phyloP scores from a whole-genome alignment of 441 rosid genomes.

The Pelargonium myrrhifolium region DNA sequence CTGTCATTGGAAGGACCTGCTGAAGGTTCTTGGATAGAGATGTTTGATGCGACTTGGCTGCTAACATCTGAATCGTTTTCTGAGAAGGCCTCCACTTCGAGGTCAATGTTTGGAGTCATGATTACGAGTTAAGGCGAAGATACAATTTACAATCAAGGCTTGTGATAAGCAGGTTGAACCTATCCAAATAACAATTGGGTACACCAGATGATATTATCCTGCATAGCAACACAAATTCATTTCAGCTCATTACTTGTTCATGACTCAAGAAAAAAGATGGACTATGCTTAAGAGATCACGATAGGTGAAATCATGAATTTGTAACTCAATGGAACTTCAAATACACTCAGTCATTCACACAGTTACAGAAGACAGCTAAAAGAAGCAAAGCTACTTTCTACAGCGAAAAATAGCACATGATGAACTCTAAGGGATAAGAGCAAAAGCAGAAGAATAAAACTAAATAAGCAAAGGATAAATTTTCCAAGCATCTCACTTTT shows the following conservation, averaged over 20 bases:
- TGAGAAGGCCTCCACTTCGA: constrained; percentile 45
- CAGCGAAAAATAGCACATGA: too few relatives aligned
- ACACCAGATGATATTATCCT: not conserved
- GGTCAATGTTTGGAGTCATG: constrained; percentile 49
- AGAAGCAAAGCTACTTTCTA: not conserved
- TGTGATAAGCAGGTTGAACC: not conserved
- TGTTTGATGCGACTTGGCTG: constrained; percentile 64
- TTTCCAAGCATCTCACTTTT: too few relatives aligned
- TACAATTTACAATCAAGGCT: constrained; percentile 10
- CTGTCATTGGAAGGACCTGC: constrained; percentile 30
- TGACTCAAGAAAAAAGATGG: not conserved
- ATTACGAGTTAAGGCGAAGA: constrained; percentile 7
- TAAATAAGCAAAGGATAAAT: too few relatives aligned
- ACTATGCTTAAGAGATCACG: too few relatives aligned
- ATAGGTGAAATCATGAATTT: not conserved
- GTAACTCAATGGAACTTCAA: not conserved
- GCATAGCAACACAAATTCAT: not conserved
- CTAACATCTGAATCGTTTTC: constrained; percentile 45
- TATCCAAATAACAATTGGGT: constrained; percentile 4
- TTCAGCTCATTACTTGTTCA: too few relatives aligned
- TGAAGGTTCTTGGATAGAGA: constrained; percentile 34
- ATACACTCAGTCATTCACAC: too few relatives aligned
- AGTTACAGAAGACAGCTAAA: not conserved
- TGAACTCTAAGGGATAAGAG: too few relatives aligned
- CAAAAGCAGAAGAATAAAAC: not conserved